A percentile compares a stretch with the other conserved stretches of the same genome.
phyloP scores from a whole-genome alignment of 73 alveolate species.

The Paramecium biaurelia region DNA sequence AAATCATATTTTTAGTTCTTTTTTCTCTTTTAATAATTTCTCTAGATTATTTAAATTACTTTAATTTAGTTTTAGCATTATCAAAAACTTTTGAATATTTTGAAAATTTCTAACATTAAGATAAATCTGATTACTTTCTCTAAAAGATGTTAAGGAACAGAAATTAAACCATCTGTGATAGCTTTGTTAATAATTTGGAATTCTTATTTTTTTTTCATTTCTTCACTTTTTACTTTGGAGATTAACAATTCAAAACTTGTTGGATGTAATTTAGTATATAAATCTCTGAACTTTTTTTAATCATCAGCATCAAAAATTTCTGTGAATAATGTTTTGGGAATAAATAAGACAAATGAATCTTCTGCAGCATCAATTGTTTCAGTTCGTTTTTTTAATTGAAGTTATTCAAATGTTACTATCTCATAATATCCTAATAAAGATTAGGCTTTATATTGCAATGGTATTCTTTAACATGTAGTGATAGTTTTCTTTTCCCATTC shows the following conservation, averaged over 20 bases:
- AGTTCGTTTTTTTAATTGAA: constrained; percentile 17
- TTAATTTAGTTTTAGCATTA: constrained; percentile 28
- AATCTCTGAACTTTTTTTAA: constrained; percentile 13
- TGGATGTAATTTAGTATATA: constrained; percentile 44
- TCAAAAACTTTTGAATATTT: constrained; percentile 3
- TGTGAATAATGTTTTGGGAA: neutral
- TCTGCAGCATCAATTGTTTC: constrained; percentile 61
- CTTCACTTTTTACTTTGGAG: constrained; percentile 48
- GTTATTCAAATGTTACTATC: constrained; percentile 19
- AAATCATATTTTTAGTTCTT: neutral
- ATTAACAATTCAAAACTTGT: constrained; percentile 45
- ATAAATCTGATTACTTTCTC: neutral
- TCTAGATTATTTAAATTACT: neutral
- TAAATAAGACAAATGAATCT: constrained; percentile 53
- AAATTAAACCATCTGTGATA: neutral
- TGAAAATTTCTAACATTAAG: neutral
- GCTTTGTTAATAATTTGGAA: neutral
- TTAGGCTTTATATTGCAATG: constrained; percentile 41
- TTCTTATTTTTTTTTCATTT: constrained; percentile 23
- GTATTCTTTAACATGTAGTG: neutral
- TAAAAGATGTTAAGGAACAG: neutral
- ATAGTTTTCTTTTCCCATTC: constrained; percentile 38
- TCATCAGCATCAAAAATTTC: constrained; percentile 63
- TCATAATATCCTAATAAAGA: constrained; percentile 57
- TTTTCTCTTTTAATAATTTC: neutral